phyloP scores from a whole-genome alignment of 1,284 basidiomycete species.

The Irpex lacteus region DNA sequence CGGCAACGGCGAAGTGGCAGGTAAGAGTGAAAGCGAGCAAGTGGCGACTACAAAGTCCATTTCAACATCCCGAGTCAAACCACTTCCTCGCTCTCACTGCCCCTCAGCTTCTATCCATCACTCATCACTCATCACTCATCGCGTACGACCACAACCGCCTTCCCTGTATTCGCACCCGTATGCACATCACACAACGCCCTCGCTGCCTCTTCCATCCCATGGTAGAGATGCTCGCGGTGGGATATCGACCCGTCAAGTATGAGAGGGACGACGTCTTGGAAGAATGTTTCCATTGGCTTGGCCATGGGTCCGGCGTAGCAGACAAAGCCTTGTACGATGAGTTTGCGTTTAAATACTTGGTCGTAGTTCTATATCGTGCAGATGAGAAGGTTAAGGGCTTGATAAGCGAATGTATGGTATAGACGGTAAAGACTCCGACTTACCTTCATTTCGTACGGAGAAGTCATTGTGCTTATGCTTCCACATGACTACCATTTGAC shows the following conservation, averaged over 20 bases:
- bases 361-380: slow-evolving; percentile 6
- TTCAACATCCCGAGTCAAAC: not conserved
- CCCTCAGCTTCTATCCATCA: not conserved
- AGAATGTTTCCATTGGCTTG: slow-evolving; percentile 13
- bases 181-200: slow-evolving; percentile 11
- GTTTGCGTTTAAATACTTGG: slow-evolving; percentile 10
- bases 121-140: slow-evolving; percentile 3
- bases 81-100: not conserved
- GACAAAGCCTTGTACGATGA: slow-evolving; percentile 16
- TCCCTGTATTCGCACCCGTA: slow-evolving; percentile 14
- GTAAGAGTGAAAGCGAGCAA: not conserved
- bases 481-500: not conserved
- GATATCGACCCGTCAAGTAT: slow-evolving; percentile 11
- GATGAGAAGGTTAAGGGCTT: not conserved
- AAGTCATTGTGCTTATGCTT: not conserved
- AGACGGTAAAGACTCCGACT: not conserved
- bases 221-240: slow-evolving; percentile 9
- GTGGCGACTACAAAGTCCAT: not conserved
- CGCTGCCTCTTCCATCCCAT: slow-evolving; percentile 10
- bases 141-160: slow-evolving; percentile 12
- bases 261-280: slow-evolving; percentile 11
- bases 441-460: slow-evolving; percentile 17
- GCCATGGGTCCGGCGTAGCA: not conserved
- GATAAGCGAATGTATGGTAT: not conserved
- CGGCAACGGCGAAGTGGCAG: not conserved